Percentiles rank a stretch among this genome's conserved stretches.
Evolutionary conservation across 768 basidiomycete genomes (phyloP).

Genomic region (Piloderma croceum): DNA sequence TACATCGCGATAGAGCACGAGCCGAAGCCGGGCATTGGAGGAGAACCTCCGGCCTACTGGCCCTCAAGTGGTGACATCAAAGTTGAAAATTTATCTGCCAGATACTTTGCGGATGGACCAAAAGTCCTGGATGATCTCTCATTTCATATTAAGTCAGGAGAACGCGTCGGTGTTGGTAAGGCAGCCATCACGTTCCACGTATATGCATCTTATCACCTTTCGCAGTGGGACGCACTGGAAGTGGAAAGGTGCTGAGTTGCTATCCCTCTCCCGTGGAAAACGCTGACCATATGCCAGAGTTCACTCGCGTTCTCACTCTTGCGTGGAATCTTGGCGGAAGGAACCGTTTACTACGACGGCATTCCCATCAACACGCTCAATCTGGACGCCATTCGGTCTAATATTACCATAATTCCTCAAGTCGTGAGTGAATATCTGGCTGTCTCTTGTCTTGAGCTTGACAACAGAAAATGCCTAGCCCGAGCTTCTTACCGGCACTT

Average conservation of each 20-base stretch:
- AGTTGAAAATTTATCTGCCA: constrained; percentile 48
- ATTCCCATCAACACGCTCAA: constrained; percentile 42
- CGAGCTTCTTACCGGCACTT: constrained; percentile 48
- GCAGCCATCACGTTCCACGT: neutral
- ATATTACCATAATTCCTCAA: constrained; percentile 59
- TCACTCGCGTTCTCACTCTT: constrained; percentile 49
- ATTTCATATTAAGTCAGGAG: constrained; percentile 49
- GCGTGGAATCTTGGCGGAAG: constrained; percentile 49
- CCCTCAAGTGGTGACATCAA: constrained; percentile 50
- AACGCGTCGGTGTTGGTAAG: constrained; percentile 52
- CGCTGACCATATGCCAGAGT: constrained; percentile 27
- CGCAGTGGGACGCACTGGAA: constrained; percentile 55
- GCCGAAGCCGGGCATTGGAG: constrained; percentile 31
- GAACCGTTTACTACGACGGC: constrained; percentile 48
- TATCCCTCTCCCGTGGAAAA: too few species aligned
- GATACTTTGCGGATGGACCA: constrained; percentile 48
- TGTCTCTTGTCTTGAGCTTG: neutral
- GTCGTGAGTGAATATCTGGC: constrained; percentile 28
- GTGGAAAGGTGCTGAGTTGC: constrained; percentile 49
- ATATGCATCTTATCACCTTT: constrained; percentile 1
- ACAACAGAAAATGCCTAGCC: constrained; percentile 26
- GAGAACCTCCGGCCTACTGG: constrained; percentile 60
- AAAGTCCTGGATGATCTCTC: constrained; percentile 49
- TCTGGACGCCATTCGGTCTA: constrained; percentile 45
- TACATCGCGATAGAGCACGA: constrained; percentile 58